A percentile compares a stretch with the other conserved stretches of the same genome.
These are phyloP conservation scores for Arthrobotrys musiformis DNA, from an alignment of 2,329 filamentous ascomycete species.

Conservation along the genomic window DNA sequence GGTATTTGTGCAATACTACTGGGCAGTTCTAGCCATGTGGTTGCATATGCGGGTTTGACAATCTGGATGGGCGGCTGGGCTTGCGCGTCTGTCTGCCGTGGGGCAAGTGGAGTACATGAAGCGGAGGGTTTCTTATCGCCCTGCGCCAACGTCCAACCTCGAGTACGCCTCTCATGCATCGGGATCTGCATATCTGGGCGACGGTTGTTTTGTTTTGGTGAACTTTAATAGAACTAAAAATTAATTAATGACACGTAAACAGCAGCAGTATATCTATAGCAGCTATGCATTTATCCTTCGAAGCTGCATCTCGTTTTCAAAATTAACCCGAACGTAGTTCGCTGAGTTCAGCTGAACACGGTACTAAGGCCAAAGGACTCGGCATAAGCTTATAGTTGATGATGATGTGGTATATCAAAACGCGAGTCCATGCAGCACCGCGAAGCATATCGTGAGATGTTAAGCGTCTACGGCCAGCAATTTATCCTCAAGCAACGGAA, in stretches of 20 bases:
- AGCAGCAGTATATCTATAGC: not conserved
- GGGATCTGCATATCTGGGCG: slow-evolving; percentile 19
- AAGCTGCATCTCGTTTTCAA: not conserved
- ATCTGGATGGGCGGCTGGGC: slow-evolving; percentile 6
- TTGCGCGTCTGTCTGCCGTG: slow-evolving; percentile 13
- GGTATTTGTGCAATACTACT: slow-evolving; percentile 1
- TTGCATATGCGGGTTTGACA: slow-evolving; percentile 14
- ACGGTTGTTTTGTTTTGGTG: slow-evolving; percentile 5
- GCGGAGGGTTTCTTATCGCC: slow-evolving; percentile 30
- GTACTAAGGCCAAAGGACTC: not conserved
- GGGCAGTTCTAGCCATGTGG: not conserved
- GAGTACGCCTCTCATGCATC: not conserved
- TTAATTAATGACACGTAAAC: not conserved
- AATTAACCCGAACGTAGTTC: not conserved
- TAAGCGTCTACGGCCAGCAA: slow-evolving; percentile 10
- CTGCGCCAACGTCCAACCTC: slow-evolving; percentile 10
- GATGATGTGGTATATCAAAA: not conserved
- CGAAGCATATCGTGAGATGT: slow-evolving; percentile 9
- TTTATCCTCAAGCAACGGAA: slow-evolving; percentile 18
- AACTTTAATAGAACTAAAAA: not conserved
- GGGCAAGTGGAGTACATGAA: slow-evolving; percentile 21
- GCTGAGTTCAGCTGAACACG: not conserved
- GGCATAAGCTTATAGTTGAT: not conserved
- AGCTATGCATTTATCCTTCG: too few relatives aligned
- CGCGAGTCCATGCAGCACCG: not conserved